Evolutionary conservation across 257 asterid species (phyloP).

Genomic region (Ajuga chamaepitys): DNA sequence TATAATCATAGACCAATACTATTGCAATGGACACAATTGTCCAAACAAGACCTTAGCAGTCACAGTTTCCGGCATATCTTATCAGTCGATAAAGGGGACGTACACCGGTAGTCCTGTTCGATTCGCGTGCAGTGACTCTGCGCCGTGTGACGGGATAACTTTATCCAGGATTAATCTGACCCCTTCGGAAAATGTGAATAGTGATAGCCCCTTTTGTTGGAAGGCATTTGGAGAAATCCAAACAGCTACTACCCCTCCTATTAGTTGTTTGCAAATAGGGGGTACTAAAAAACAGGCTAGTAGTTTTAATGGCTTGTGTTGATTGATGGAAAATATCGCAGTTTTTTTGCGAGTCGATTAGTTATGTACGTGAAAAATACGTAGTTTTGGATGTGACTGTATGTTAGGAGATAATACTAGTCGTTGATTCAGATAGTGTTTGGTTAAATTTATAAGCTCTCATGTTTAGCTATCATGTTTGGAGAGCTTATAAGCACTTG

Average conservation of each 20-base stretch:
- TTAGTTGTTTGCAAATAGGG: slow-evolving; percentile 21
- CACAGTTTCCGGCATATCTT: slow-evolving; percentile 26
- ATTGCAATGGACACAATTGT: slow-evolving; percentile 31
- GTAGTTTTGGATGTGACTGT: neutral
- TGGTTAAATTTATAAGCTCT: too few relatives aligned
- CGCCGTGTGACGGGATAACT: slow-evolving; percentile 33
- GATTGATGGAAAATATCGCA: neutral
- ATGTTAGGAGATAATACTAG: neutral
- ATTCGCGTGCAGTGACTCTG: slow-evolving; percentile 37
- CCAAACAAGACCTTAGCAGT: slow-evolving; percentile 36
- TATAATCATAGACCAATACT: slow-evolving; percentile 40
- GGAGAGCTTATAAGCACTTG: too few relatives aligned
- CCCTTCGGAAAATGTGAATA: neutral
- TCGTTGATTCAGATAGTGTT: neutral
- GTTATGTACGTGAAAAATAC: neutral
- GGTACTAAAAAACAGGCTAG: neutral
- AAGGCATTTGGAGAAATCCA: slow-evolving; percentile 32
- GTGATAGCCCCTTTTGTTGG: slow-evolving; percentile 29
- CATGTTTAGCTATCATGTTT: too few relatives aligned
- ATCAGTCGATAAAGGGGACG: slow-evolving; percentile 40
- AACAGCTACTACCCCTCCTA: slow-evolving; percentile 29
- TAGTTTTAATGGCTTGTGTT: slow-evolving; percentile 8
- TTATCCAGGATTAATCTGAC: slow-evolving; percentile 17
- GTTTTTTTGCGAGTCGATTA: neutral
- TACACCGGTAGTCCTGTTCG: slow-evolving; percentile 24